Percentiles rank a stretch among this genome's conserved stretches.
These are phyloP conservation scores for Syncephalastrum monosporum DNA, from an alignment of 371 early-diverging fungal species.

Conservation along the genomic window DNA sequence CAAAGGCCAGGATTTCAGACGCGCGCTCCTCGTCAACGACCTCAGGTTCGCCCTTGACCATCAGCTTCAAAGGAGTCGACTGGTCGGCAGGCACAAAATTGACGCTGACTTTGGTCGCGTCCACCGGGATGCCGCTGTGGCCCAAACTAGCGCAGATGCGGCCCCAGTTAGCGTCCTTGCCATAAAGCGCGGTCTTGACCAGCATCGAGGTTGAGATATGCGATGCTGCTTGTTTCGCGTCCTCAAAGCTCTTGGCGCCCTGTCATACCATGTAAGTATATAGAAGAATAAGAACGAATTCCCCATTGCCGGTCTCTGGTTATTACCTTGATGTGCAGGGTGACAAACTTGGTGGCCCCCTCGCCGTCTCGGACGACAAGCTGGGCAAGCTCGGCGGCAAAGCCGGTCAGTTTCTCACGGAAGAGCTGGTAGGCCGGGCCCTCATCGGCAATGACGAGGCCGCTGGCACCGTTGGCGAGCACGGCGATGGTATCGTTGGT, in stretches of 20 bases:
- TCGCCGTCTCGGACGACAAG: slow-evolving; percentile 94
- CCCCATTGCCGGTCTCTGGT: too few species aligned
- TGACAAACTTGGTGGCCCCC: slow-evolving; percentile 96
- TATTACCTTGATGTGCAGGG: slow-evolving; percentile 77
- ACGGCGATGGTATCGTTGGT: slow-evolving; percentile 93
- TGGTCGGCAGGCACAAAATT: slow-evolving; percentile 70
- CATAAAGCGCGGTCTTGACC: slow-evolving; percentile 94
- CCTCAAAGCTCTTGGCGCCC: slow-evolving; percentile 71
- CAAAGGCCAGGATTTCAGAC: slow-evolving; percentile 75
- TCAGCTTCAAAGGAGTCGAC: slow-evolving; percentile 62
- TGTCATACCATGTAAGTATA: slow-evolving; percentile 14
- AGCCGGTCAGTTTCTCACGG: slow-evolving; percentile 68
- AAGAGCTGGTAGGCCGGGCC: slow-evolving; percentile 65
- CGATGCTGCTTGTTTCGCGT: slow-evolving; percentile 81
- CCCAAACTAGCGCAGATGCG: slow-evolving; percentile 65
- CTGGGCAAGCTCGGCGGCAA: slow-evolving; percentile 82
- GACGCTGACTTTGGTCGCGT: slow-evolving; percentile 77
- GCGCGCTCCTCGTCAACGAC: slow-evolving; percentile 80
- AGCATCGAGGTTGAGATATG: slow-evolving; percentile 90
- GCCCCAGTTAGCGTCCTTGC: slow-evolving; percentile 98
- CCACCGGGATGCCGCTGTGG: slow-evolving; percentile 54
- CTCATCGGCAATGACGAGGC: slow-evolving; percentile 46
- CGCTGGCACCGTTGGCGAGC: slow-evolving; percentile 82
- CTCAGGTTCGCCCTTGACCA: slow-evolving; percentile 84
- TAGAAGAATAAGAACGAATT: too few species aligned